phyloP scores from a whole-genome alignment of 2,329 filamentous ascomycete genomes.

The Lachnellula occidentalis region DNA sequence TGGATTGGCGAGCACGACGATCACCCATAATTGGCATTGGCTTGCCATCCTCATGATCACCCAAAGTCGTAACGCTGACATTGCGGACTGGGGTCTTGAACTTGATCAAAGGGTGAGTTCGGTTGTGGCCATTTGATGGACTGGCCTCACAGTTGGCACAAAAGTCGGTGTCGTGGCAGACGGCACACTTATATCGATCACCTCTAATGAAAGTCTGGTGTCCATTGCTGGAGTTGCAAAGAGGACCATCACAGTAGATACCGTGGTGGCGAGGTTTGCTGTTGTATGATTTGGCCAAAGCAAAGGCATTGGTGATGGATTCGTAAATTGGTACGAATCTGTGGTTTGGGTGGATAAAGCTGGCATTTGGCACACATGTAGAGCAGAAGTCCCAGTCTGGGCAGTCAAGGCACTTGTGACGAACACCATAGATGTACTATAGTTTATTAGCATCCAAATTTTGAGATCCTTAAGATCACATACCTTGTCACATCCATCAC shows the following conservation, averaged over 20 bases:
- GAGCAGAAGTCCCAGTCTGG: conserved; percentile 97
- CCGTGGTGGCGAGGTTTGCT: conserved; percentile 62
- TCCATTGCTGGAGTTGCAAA: conserved; percentile 60
- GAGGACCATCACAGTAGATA: conserved; percentile 90
- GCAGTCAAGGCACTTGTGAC: conserved; percentile 94
- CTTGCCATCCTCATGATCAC: conserved; percentile 66
- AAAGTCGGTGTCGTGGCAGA: conserved; percentile 93
- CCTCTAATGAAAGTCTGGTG: conserved; percentile 72
- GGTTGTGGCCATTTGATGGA: conserved; percentile 80
- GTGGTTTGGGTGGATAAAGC: conserved; percentile 70
- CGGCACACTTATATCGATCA: conserved; percentile 91
- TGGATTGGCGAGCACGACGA: conserved; percentile 35
- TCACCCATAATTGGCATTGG: conserved; percentile 70
- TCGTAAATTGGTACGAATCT: conserved; percentile 87
- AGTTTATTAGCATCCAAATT: background rate
- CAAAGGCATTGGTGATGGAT: conserved; percentile 43
- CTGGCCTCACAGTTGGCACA: conserved; percentile 90
- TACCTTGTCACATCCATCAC: conserved; percentile 83
- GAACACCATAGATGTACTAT: conserved; percentile 74
- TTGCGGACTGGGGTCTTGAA: conserved; percentile 89
- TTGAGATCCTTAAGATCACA: background rate
- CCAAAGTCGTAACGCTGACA: conserved; percentile 79
- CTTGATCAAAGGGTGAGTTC: conserved; percentile 94
- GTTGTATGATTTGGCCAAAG: conserved; percentile 38
- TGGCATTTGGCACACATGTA: conserved; percentile 63